Evolutionary conservation across 1,139 yeast genomes (phyloP).

Genomic region (Eremothecium gossypii): DNA sequence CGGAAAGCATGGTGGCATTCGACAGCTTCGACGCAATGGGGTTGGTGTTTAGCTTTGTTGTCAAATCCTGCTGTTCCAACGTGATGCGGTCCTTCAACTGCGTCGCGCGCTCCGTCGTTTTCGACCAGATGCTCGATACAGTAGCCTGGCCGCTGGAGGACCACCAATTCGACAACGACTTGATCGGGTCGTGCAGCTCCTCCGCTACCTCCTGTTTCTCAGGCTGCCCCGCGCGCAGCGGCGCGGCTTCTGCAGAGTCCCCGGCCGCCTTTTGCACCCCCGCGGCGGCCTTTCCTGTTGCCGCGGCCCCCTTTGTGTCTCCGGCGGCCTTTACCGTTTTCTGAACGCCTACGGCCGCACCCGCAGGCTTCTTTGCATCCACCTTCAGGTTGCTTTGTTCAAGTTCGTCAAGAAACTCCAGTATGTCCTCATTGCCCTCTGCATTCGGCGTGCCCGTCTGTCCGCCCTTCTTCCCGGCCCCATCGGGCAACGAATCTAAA

Average conservation of each 20-base stretch:
- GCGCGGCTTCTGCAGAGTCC: conserved; percentile 3
- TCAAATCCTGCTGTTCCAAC: conserved; percentile 17
- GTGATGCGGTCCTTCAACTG: conserved; percentile 22
- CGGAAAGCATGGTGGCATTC: conserved; percentile 20
- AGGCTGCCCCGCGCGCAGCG: conserved; percentile 10
- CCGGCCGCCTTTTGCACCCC: conserved; percentile 10
- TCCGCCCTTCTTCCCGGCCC: conserved; percentile 16
- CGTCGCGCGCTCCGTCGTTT: conserved; percentile 30
- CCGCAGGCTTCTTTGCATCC: conserved; percentile 4
- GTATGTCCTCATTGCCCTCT: conserved; percentile 55
- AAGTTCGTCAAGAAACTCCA: conserved; percentile 81
- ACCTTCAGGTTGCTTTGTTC: conserved; percentile 34
- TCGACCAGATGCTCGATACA: conserved; percentile 62
- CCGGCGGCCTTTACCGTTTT: conserved; percentile 1
- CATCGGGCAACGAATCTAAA: conserved; percentile 69
- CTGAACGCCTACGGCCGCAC: conserved; percentile 6
- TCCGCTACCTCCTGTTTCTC: conserved; percentile 15
- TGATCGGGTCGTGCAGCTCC: conserved; percentile 51
- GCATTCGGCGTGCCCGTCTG: conserved; percentile 23
- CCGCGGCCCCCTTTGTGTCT: conserved; percentile 3
- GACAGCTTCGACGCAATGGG: conserved; percentile 34
- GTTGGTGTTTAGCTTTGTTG: conserved; percentile 20
- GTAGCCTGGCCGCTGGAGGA: conserved; percentile 63
- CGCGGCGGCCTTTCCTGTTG: conserved; percentile 9
- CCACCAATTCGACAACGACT: conserved; percentile 77